These are phyloP conservation scores for Lasiodiplodia sp. DNA, from an alignment of 2,329 filamentous ascomycete genomes.

Conservation along the genomic window DNA sequence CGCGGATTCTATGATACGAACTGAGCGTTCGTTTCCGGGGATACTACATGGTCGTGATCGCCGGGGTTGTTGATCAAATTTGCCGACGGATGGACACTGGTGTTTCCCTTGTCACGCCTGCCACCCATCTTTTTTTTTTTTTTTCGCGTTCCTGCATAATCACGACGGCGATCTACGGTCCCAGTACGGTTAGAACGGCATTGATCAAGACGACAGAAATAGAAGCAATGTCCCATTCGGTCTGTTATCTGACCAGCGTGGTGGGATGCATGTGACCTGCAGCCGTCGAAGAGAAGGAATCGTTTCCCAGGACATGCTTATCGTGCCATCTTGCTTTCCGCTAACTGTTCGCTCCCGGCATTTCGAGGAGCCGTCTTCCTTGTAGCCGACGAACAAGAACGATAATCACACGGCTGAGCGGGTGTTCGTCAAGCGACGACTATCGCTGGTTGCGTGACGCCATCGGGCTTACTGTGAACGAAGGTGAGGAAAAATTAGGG, in stretches of 20 bases:
- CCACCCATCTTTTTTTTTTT: neutral
- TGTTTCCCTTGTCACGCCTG: neutral
- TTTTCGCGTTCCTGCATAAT: conserved; percentile 14
- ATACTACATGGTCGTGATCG: neutral
- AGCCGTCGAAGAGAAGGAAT: neutral
- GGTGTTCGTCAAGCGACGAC: neutral
- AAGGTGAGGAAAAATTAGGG: neutral
- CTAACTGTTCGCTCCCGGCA: neutral
- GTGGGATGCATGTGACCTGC: neutral
- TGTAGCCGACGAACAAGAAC: neutral
- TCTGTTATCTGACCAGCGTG: neutral
- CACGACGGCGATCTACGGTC: neutral
- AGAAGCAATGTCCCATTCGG: conserved; percentile 1
- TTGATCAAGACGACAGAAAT: neutral
- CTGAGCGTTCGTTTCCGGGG: neutral
- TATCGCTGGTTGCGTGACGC: neutral
- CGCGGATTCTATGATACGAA: neutral
- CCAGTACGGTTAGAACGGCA: neutral
- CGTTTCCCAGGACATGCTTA: neutral
- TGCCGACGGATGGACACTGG: neutral
- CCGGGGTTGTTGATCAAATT: neutral
- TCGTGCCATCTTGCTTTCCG: too few relatives aligned
- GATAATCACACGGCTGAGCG: neutral
- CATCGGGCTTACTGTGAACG: neutral
- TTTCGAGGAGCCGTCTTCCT: neutral